phyloP scores from a whole-genome alignment of 2,329 filamentous ascomycete genomes.

The Ophiostoma piceae region DNA sequence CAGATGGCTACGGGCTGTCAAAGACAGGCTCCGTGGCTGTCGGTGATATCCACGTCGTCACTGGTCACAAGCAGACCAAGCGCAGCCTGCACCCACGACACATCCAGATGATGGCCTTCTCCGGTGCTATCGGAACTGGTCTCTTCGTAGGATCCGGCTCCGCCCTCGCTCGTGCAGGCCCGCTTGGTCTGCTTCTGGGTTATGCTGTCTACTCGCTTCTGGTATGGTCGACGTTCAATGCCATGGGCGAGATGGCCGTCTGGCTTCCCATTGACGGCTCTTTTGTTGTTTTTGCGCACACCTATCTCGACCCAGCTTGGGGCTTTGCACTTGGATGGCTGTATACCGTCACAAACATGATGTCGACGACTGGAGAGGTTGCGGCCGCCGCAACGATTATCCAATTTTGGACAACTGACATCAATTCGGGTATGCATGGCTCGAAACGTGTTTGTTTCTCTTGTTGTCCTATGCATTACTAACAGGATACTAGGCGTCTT shows the following conservation, averaged over 20 bases:
- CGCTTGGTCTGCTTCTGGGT: background rate
- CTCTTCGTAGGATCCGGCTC: background rate
- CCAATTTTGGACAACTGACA: background rate
- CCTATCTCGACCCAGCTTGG: background rate
- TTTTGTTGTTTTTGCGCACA: background rate
- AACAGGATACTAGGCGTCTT: background rate
- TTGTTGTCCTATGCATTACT: no score
- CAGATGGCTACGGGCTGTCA: background rate
- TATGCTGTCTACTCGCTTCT: background rate
- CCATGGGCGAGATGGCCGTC: background rate
- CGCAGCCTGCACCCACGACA: background rate
- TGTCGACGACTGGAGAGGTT: background rate
- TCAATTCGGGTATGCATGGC: background rate
- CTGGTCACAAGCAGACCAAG: background rate
- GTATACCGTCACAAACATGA: background rate
- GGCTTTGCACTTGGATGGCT: background rate
- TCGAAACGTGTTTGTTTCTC: no score
- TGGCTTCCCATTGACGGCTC: background rate
- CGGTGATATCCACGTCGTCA: background rate
- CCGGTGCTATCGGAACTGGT: background rate
- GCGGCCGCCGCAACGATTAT: background rate
- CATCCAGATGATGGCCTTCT: background rate
- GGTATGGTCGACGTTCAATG: background rate
- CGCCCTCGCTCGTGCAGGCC: background rate
- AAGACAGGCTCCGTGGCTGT: background rate